Conservation (phyloP, 495 filamentous ascomycete genomes). For the Tuber aestivum region DNA sequence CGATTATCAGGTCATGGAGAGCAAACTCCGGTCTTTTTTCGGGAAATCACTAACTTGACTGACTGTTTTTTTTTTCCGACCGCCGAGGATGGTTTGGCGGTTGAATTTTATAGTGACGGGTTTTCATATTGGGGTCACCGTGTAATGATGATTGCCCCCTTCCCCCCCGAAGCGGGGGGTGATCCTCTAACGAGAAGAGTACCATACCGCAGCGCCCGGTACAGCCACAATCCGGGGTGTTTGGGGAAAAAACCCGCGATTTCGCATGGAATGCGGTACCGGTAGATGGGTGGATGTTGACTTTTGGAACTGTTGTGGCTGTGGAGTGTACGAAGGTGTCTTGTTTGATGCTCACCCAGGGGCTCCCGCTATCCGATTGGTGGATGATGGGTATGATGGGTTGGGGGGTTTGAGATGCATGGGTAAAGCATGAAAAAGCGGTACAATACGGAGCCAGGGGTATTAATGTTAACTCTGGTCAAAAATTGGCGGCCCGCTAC, state of each 20-base stretch:
- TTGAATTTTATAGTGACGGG: no score
- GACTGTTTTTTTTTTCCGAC: not conserved
- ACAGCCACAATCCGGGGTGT: not conserved
- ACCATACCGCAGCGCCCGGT: not conserved
- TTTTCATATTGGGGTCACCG: not conserved
- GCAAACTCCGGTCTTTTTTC: not conserved
- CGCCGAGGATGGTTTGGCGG: not conserved
- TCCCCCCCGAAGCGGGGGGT: not conserved
- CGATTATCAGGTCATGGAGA: not conserved
- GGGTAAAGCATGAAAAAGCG: not conserved
- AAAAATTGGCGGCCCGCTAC: not conserved
- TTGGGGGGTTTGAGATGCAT: not conserved
- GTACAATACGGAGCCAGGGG: not conserved
- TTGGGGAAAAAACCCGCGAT: not conserved
- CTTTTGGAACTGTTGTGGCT: not conserved
- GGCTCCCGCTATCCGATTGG: not conserved
- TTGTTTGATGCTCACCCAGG: not conserved
- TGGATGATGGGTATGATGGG: not conserved
- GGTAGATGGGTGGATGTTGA: not conserved
- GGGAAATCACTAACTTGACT: not conserved
- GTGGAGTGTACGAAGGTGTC: not conserved
- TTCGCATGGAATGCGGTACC: not conserved
- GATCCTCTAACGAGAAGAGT: not conserved
- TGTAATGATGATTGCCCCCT: not conserved
- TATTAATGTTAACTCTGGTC: not conserved